phyloP scores from a whole-genome alignment of 2,329 filamentous ascomycete species.

The Davidsoniella neocaledoniae region DNA sequence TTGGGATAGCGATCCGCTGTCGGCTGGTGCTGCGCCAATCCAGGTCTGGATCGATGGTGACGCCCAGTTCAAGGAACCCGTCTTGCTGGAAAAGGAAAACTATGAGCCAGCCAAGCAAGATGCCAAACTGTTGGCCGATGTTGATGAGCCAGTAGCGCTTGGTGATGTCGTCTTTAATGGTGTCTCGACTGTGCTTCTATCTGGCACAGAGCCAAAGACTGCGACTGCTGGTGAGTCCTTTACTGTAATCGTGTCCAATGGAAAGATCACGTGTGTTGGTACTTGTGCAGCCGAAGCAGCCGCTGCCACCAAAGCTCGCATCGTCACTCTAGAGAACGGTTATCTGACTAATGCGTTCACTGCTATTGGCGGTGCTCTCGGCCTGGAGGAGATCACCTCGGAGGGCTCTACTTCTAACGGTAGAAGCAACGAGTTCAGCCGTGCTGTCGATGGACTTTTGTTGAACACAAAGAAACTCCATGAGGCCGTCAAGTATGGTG shows the following conservation, averaged over 20 bases:
- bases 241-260: constrained; percentile 35
- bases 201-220: constrained; percentile 10
- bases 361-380: constrained; percentile 41
- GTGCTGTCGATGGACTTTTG: constrained; percentile 39
- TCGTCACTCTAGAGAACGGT: constrained; percentile 33
- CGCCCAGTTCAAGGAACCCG: constrained; percentile 36
- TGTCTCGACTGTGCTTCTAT: constrained; percentile 21
- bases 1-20: constrained; percentile 46
- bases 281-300: constrained; percentile 28
- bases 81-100: constrained; percentile 36
- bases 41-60: constrained; percentile 49
- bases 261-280: constrained; percentile 40
- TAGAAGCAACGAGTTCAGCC: constrained; percentile 31
- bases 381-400: constrained; percentile 44
- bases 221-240: constrained; percentile 16
- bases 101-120: constrained; percentile 24
- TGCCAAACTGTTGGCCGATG: constrained; percentile 23
- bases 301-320: constrained; percentile 15
- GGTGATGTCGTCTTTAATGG: constrained; percentile 38
- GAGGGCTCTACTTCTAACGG: constrained; percentile 40
- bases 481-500: constrained; percentile 35
- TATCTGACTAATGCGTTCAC: constrained; percentile 44
- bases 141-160: constrained; percentile 24
- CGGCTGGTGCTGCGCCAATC: constrained; percentile 39
- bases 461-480: constrained; percentile 39